Evolutionary conservation across 2,329 filamentous ascomycete species (phyloP).

Genomic region (Rhytidhysteron rufulum): DNA sequence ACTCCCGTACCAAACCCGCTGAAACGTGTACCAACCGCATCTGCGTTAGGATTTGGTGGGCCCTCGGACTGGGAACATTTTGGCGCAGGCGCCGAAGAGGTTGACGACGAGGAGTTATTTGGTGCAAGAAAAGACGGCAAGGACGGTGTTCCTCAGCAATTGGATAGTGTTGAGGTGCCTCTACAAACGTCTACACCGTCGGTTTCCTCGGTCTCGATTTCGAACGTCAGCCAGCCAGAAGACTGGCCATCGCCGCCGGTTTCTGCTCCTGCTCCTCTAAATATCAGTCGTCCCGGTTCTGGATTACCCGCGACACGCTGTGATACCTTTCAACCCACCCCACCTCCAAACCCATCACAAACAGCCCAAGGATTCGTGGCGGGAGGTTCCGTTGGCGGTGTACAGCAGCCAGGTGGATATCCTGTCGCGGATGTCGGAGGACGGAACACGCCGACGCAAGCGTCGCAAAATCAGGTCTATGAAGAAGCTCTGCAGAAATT

Average conservation of each 20-base stretch:
- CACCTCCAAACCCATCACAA: slow-evolving; percentile 18
- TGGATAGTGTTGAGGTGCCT: slow-evolving; percentile 27
- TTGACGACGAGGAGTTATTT: slow-evolving; percentile 34
- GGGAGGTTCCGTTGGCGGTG: slow-evolving; percentile 5
- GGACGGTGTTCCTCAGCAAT: slow-evolving; percentile 11
- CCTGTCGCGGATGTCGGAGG: slow-evolving; percentile 12
- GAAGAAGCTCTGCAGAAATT: slow-evolving; percentile 24
- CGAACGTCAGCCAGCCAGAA: slow-evolving; percentile 8
- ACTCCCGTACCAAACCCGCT: slow-evolving; percentile 1
- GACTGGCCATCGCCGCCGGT: slow-evolving; percentile 30
- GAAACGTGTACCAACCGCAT: slow-evolving; percentile 20
- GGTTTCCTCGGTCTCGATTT: slow-evolving; percentile 15
- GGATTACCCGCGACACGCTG: slow-evolving; percentile 6
- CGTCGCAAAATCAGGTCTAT: slow-evolving; percentile 16
- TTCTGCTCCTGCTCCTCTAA: slow-evolving; percentile 12
- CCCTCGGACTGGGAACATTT: slow-evolving; percentile 38
- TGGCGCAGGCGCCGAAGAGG: slow-evolving; percentile 25
- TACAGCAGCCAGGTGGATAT: background rate
- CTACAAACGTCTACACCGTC: slow-evolving; percentile 19
- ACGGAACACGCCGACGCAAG: slow-evolving; percentile 13
- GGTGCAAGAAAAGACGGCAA: slow-evolving; percentile 20
- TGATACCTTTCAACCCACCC: slow-evolving; percentile 30
- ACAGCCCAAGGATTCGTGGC: slow-evolving; percentile 16
- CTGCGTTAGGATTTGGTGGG: slow-evolving; percentile 29
- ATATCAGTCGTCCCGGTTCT: slow-evolving; percentile 4